These are phyloP conservation scores for Monosporascus sp. DNA, from an alignment of 2,329 filamentous ascomycete species.

Conservation along the genomic window DNA sequence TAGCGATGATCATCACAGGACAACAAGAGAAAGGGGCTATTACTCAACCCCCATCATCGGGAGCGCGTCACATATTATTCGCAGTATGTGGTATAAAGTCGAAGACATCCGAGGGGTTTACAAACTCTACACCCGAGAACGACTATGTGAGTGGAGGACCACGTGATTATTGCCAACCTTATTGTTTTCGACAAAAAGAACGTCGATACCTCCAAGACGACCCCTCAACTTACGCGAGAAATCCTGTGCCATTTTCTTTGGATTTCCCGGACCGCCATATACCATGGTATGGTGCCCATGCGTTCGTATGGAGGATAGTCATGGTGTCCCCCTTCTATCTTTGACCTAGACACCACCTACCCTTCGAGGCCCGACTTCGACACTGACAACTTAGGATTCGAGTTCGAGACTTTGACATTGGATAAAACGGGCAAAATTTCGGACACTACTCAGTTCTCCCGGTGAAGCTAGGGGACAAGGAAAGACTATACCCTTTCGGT, in stretches of 20 bases:
- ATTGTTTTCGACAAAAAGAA: background rate
- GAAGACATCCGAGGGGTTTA: background rate
- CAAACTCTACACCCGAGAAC: background rate
- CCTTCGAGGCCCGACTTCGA: background rate
- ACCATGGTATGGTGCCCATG: background rate
- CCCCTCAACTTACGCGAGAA: background rate
- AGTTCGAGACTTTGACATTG: background rate
- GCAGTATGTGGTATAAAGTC: background rate
- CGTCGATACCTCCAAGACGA: background rate
- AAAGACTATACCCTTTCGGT: background rate
- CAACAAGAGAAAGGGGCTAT: too few relatives aligned
- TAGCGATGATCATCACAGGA: too few relatives aligned
- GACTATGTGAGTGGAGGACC: background rate
- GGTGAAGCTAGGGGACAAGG: background rate
- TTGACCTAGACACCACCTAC: background rate
- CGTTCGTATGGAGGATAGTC: background rate
- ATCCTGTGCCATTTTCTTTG: background rate
- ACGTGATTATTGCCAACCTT: background rate
- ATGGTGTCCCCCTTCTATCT: background rate
- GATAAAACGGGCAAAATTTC: background rate
- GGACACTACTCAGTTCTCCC: background rate
- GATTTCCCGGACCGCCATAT: background rate
- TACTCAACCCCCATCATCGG: too few relatives aligned
- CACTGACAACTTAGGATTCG: background rate
- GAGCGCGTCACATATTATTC: background rate